phyloP scores from a whole-genome alignment of 306 rosid genomes.

The Fragaria vesca region DNA sequence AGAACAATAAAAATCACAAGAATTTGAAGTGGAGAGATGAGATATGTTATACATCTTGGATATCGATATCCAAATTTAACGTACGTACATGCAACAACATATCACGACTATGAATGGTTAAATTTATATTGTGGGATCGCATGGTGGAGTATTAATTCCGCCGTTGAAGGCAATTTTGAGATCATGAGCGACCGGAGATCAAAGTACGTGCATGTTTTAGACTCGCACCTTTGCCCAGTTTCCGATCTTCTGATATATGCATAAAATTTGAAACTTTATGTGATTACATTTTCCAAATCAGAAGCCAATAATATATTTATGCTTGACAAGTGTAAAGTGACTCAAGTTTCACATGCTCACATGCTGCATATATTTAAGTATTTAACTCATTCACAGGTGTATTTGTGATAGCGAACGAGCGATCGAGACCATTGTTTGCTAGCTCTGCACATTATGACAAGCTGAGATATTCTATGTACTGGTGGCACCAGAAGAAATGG shows the following conservation, averaged over 20 bases:
- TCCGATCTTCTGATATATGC: background rate
- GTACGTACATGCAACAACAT: too few species aligned
- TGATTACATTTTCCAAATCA: background rate
- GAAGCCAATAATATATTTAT: background rate
- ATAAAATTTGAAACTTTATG: background rate
- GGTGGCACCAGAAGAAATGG: too few species aligned
- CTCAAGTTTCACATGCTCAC: conserved; percentile 11
- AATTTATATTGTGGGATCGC: too few species aligned
- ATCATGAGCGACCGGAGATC: too few species aligned
- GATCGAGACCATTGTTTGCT: background rate
- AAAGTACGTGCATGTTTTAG: too few species aligned
- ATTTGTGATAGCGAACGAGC: background rate
- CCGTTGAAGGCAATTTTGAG: too few species aligned
- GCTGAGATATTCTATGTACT: background rate
- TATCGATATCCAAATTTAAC: too few species aligned
- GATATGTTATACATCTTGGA: too few species aligned
- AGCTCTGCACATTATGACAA: background rate
- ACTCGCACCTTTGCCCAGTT: too few species aligned
- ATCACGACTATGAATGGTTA: background rate
- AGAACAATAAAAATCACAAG: too few species aligned
- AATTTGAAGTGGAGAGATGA: too few species aligned
- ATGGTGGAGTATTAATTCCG: too few species aligned
- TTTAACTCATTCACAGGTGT: background rate
- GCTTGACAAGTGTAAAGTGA: conserved; percentile 15
- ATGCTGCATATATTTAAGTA: background rate